phyloP scores from a whole-genome alignment of 2,329 filamentous ascomycete species.

The Penicillium italicum region DNA sequence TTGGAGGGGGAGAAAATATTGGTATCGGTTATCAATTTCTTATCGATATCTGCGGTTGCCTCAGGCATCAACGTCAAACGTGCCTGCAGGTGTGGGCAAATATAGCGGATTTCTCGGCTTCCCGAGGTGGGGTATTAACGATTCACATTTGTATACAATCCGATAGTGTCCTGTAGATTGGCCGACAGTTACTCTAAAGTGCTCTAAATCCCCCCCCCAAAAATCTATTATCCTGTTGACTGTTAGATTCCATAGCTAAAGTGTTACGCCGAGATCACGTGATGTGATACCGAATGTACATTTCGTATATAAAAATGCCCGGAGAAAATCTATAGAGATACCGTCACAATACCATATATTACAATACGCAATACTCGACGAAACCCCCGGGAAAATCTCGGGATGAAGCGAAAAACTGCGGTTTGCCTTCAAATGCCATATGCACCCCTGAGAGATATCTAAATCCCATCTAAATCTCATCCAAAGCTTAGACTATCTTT shows the following conservation, averaged over 20 bases:
- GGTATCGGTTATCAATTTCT: slow-evolving; percentile 13
- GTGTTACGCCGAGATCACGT: not conserved
- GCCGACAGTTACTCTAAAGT: not conserved
- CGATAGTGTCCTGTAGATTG: not conserved
- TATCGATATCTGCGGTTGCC: slow-evolving; percentile 4
- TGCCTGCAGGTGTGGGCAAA: not conserved
- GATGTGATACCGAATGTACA: too few species aligned
- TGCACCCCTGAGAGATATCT: slow-evolving; percentile 2
- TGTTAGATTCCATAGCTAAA: not conserved
- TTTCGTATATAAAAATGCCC: too few species aligned
- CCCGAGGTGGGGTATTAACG: not conserved
- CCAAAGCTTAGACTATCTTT: not conserved
- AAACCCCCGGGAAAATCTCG: slow-evolving; percentile 21
- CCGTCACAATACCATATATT: slow-evolving; percentile 11
- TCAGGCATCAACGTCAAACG: not conserved
- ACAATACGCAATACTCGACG: not conserved
- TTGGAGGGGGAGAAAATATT: slow-evolving; percentile 9
- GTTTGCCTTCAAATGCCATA: not conserved
- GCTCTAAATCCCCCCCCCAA: too few species aligned
- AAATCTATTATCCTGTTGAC: too few species aligned
- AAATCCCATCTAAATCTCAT: not conserved
- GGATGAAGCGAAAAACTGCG: slow-evolving; percentile 8
- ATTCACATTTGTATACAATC: not conserved
- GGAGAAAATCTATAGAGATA: slow-evolving; percentile 25
- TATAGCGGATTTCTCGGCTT: not conserved